Percentiles rank a stretch among this genome's conserved stretches.
Conservation (phyloP, 1,284 basidiomycete species). For the Tylopilus sp. region DNA sequence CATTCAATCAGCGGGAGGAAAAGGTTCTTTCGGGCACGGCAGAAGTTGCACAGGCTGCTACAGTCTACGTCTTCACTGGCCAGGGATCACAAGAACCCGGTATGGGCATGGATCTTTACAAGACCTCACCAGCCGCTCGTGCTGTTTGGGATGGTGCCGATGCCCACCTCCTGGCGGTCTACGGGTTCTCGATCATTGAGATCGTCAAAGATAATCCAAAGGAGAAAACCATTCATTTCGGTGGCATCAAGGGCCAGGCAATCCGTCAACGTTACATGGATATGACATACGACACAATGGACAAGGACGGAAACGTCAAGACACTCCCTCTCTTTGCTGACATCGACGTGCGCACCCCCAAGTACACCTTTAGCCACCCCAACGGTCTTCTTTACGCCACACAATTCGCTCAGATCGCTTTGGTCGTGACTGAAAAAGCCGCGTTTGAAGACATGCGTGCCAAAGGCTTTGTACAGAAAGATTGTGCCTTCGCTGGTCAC, state of each 20-base stretch:
- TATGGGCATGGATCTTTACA: constrained; percentile 99
- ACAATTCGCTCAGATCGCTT: constrained; percentile 97
- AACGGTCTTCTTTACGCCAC: constrained; percentile 95
- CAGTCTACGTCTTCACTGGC: constrained; percentile 97
- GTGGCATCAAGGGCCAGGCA: constrained; percentile 97
- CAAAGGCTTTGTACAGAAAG: constrained; percentile 90
- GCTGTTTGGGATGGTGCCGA: constrained; percentile 98
- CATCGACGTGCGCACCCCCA: constrained; percentile 86
- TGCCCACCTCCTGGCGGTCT: constrained; percentile 86
- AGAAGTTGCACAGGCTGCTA: constrained; percentile 89
- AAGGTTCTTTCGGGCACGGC: constrained; percentile 92
- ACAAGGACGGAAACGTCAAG: constrained; percentile 92
- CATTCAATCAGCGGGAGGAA: constrained; percentile 80
- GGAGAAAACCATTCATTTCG: constrained; percentile 97
- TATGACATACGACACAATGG: constrained; percentile 96
- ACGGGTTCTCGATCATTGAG: constrained; percentile 97
- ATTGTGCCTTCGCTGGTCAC: constrained; percentile 95
- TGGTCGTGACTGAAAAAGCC: constrained; percentile 96
- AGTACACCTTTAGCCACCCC: constrained; percentile 97
- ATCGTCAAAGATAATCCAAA: constrained; percentile 98
- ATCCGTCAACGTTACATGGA: constrained; percentile 99
- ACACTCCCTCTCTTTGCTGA: constrained; percentile 93
- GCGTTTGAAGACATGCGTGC: constrained; percentile 98
- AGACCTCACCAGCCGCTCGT: constrained; percentile 86
- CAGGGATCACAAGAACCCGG: constrained; percentile 98